Evolutionary conservation across 257 asterid genomes (phyloP).

Genomic region (Gentiana dahurica): DNA sequence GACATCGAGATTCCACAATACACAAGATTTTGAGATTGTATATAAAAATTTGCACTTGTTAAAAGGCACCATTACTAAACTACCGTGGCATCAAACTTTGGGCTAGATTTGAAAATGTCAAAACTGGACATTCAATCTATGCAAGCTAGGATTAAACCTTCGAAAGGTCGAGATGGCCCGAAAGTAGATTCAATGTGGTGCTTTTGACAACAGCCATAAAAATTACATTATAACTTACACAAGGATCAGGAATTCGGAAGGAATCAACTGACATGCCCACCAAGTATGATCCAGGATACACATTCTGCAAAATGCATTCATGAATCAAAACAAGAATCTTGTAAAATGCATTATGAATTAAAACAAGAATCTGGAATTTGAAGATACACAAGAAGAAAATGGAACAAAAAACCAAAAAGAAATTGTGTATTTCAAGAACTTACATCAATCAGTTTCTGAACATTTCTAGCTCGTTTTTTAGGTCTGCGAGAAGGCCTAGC

Average conservation of each 20-base stretch:
- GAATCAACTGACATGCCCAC: slow-evolving; percentile 62
- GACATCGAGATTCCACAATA: no score
- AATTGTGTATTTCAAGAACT: neutral
- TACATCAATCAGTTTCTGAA: slow-evolving; percentile 78
- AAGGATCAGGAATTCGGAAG: slow-evolving; percentile 33
- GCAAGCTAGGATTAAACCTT: no score
- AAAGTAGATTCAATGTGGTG: no score
- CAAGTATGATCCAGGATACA: slow-evolving; percentile 62
- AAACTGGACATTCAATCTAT: no score
- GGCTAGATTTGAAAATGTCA: no score
- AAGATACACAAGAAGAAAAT: neutral
- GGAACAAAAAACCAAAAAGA: neutral
- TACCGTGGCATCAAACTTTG: no score
- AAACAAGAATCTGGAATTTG: no score
- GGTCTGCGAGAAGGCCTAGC: slow-evolving; percentile 71
- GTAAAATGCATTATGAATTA: neutral
- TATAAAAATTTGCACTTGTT: no score
- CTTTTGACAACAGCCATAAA: no score
- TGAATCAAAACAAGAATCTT: slow-evolving; percentile 4
- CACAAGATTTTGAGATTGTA: no score
- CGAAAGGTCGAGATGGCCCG: no score
- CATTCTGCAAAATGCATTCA: slow-evolving; percentile 27
- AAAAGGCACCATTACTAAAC: no score
- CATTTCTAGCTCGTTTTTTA: slow-evolving; percentile 51
- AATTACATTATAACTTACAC: slow-evolving; percentile 24